A percentile compares a stretch with the other conserved stretches of the same genome.
phyloP scores from a whole-genome alignment of 2,329 filamentous ascomycete genomes.

The Colletotrichum navitas region DNA sequence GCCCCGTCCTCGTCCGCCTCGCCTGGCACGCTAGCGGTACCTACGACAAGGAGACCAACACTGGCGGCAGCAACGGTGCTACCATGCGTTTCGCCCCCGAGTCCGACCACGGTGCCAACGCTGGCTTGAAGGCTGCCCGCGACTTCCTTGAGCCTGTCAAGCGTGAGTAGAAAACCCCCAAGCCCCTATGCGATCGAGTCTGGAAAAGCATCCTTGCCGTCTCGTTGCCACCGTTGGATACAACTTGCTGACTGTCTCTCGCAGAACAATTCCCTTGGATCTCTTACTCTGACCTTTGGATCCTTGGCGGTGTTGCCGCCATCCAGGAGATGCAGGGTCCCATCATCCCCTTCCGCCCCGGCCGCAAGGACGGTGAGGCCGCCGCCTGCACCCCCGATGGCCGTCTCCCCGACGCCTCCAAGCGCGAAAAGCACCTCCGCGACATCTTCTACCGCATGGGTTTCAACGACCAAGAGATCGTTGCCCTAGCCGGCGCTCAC shows the following conservation, averaged over 20 bases:
- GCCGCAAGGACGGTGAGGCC: conserved; percentile 83
- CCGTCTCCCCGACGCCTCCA: conserved; percentile 82
- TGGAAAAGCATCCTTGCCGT: neutral
- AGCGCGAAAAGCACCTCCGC: conserved; percentile 86
- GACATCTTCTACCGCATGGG: conserved; percentile 97
- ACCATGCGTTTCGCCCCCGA: conserved; percentile 97
- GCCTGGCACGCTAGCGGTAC: conserved; percentile 97
- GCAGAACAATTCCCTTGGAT: conserved; percentile 92
- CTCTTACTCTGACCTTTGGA: conserved; percentile 96
- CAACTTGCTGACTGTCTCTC: conserved; percentile 30
- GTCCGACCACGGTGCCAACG: conserved; percentile 91
- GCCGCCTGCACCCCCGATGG: conserved; percentile 93
- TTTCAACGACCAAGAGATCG: conserved; percentile 97
- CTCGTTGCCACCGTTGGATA: neutral
- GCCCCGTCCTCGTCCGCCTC: conserved; percentile 88
- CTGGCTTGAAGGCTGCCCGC: conserved; percentile 86
- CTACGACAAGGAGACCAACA: conserved; percentile 87
- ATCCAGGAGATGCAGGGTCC: conserved; percentile 97
- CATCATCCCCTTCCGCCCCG: conserved; percentile 87
- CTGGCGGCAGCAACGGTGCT: conserved; percentile 94
- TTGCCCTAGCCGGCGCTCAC: conserved; percentile 88
- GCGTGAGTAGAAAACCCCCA: conserved; percentile 59
- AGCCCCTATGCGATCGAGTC: neutral
- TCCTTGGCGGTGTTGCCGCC: conserved; percentile 84
- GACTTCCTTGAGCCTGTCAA: conserved; percentile 96